Evolutionary conservation across 164 flowering plant genomes (phyloP).

Genomic region (Saururus chinensis): DNA sequence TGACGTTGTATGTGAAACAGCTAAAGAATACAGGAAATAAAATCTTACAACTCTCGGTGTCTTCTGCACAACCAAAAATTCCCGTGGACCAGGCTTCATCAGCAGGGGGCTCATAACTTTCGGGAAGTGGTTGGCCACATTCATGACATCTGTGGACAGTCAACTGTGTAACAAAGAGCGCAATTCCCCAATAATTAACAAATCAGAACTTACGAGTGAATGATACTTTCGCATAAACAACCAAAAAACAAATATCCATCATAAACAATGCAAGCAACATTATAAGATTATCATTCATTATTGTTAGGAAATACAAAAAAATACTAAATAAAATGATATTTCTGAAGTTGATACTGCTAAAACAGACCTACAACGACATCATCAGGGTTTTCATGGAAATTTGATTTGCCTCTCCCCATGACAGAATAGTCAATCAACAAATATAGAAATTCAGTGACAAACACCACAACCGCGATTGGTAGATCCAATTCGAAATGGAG

Average conservation of each 20-base stretch:
- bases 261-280: background rate
- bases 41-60: conserved; percentile 63
- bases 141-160: conserved; percentile 47
- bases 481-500: background rate
- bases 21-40: background rate
- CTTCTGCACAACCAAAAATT: conserved; percentile 73
- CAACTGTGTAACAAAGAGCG: conserved; percentile 28
- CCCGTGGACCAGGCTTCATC: conserved; percentile 91
- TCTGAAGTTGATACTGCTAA: no score
- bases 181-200: background rate
- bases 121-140: conserved; percentile 81
- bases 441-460: background rate
- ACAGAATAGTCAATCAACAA: background rate
- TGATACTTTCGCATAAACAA: background rate
- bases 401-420: no score
- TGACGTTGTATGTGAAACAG: no score
- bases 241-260: background rate
- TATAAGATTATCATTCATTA: background rate
- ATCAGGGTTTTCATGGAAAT: no score
- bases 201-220: background rate
- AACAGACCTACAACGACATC: no score
- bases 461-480: background rate
- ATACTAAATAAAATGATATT: no score
- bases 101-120: conserved; percentile 63
- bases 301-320: background rate